Base-by-base conservation (phyloP, 306 rosid species). In the Quercus berberidifolia region DNA sequence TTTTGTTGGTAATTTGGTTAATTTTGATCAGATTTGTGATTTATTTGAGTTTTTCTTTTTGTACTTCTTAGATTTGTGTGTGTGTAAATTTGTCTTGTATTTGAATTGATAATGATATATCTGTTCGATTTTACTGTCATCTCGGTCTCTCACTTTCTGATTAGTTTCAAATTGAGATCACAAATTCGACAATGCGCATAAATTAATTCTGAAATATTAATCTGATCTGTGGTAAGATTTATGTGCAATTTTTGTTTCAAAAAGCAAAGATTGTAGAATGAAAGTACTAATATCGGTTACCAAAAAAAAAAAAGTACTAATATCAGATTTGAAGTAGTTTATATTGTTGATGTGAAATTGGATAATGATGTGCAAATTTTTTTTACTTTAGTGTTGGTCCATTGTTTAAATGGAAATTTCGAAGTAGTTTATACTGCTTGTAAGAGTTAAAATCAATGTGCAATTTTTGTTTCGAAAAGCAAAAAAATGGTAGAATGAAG, bases 1-100 rank as follows among this genome's bases (percentile, higher is more conserved):
- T 74, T 57, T 52, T n/a, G 35, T 57, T 20, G 68, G 71, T 75
- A 57, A 57, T 71, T 77, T 18, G 73, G 23, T 71, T 12, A 13
- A 12, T 49, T 13, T 49, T 28, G 3, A 13, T 69, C 14, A 19
- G 33, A 3, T 69, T 10, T 35, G 6, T 33, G 1, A 6, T 25
- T 74, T 59, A 6, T 51, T 2, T 46, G 38, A 14, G 62, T 28
- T 13, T 71, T 59, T 23, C 17, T 23, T 14, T 23, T 4, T 23
- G 3, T 10, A 4, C 12, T 59, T 23, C 6, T 23, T 59, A 59
- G 7, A 28, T 63, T 14, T 63, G 7, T 28, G 5, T 13, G 5
- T 33, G 38, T 33, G 7, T 5, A 33, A 20, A 9, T 11, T 59
- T 20, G 23, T 13, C 30, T 25, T 59, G 65, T 59, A 49, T 12